Evolutionary conservation across 306 rosid genomes (phyloP).

Genomic region (Oemleria cerasiformis): DNA sequence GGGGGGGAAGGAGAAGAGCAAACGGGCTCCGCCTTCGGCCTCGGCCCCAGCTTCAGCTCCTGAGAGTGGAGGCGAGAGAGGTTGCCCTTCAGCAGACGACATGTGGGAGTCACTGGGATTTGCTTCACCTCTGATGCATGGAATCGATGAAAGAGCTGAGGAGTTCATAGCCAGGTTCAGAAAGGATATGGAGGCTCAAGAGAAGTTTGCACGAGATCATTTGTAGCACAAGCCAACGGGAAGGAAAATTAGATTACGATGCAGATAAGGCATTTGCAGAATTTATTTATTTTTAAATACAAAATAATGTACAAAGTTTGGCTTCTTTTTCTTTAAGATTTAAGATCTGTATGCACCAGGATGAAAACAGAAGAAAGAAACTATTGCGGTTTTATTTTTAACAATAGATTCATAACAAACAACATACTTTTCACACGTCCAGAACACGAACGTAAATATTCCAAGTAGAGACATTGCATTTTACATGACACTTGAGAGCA

Average conservation of each 20-base stretch:
- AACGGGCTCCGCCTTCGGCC: neutral
- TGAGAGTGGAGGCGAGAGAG: conserved; percentile 6
- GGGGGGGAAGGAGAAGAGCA: neutral
- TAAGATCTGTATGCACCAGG: no score
- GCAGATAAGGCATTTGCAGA: no score
- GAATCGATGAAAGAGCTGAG: conserved; percentile 70
- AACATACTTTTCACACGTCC: no score
- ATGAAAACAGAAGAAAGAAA: no score
- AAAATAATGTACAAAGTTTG: neutral
- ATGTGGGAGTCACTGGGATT: conserved; percentile 65
- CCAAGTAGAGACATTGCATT: neutral
- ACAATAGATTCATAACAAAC: neutral
- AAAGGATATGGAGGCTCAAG: conserved; percentile 50
- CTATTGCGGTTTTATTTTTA: neutral
- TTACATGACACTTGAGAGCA: neutral
- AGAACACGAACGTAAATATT: neutral
- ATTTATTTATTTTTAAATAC: no score
- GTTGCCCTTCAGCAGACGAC: conserved; percentile 34
- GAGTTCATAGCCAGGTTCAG: conserved; percentile 59
- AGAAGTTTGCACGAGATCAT: conserved; percentile 34
- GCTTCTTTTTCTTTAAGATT: neutral
- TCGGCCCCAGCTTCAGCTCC: neutral
- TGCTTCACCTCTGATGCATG: conserved; percentile 56
- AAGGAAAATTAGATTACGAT: no score
- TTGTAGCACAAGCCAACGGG: neutral